Evolutionary conservation across 345 rosid species (phyloP), one percentile per base, ranked within the genome.

Genomic region (Aurinia saxatilis): DNA sequence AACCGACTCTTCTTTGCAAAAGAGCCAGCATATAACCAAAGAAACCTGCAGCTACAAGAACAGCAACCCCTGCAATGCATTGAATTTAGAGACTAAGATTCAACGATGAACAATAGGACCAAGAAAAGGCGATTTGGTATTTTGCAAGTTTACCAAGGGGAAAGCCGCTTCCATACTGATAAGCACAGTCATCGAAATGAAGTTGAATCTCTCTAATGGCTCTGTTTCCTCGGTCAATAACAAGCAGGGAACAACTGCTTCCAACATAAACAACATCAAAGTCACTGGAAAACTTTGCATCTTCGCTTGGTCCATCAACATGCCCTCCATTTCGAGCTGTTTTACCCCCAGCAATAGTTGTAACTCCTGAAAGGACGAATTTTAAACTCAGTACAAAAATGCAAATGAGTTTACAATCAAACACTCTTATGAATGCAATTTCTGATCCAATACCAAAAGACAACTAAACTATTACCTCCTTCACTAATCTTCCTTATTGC

Each of bases 331-430:
- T 92, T 15, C 82, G 81, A 55, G 78, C 66, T 62, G 69, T 73
- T 76, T 87, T 93, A 3, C 99, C 99, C 33, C 99, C 97, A 45
- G 99, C 99, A 57, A 93, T 87, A n/a, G 99, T 93, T 52, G 96
- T 90, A 46, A 93, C 87, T 66, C 96, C 99, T 93, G 65, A 58
- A 77, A 45, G 18, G 47, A 38, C 40, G 5, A 6, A n/a, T 19
- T 41, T 39, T 38, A 38, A 73, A 49, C 50, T 66, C 53, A 44
- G 29, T 34, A 18, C 45, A 41, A 9, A n/a, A 45, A 40, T 8
- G 29, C 17, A 54, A 14, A 5, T 6, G 2, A 29, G 10, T 62
- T 5, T 8, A 38, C 8, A 35, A 51, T 10, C 34, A 50, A 58
- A 27, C n/a, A 14, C 17, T 36, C 8, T 13, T 9, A 14, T 5